Percentiles rank a stretch among this genome's conserved stretches.
Evolutionary conservation across 2,329 filamentous ascomycete genomes (phyloP).

Genomic region (Fusarium robinianum): DNA sequence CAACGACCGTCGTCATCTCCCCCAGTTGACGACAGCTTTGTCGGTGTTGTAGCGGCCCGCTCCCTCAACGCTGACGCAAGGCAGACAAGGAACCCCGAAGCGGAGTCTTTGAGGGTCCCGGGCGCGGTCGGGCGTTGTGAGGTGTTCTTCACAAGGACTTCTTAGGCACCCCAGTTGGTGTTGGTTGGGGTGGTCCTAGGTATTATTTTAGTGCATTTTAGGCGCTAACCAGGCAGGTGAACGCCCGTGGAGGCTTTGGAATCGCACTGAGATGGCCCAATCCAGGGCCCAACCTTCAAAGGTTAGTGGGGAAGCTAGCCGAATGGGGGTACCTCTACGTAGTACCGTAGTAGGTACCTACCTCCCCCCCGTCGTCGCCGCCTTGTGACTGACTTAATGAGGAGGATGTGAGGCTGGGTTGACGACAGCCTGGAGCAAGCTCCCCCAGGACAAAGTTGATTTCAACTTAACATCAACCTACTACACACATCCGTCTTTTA

Average conservation of each 20-base stretch:
- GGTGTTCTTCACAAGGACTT: background rate
- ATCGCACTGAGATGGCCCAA: conserved; percentile 22
- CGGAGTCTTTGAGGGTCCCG: too few species aligned
- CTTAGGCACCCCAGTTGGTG: too few species aligned
- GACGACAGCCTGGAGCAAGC: conserved; percentile 28
- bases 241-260: conserved; percentile 22
- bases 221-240: background rate
- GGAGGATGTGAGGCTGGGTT: conserved; percentile 35
- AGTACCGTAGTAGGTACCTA: conserved; percentile 15
- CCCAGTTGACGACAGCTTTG: conserved; percentile 12
- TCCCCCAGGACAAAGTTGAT: background rate
- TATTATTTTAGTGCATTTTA: too few species aligned
- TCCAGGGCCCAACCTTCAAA: conserved; percentile 16
- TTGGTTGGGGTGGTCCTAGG: too few species aligned
- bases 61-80: conserved; percentile 25
- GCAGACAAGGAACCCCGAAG: conserved; percentile 1
- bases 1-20: conserved; percentile 32
- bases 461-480: conserved; percentile 26
- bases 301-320: conserved; percentile 31
- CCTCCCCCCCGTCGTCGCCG: conserved; percentile 22
- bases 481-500: conserved; percentile 24
- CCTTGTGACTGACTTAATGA: conserved; percentile 27
- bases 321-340: conserved; percentile 27
- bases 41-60: conserved; percentile 8
- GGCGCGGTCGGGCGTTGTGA: too few species aligned